phyloP scores from a whole-genome alignment of 139 green algal species.

The Chloropicon primus region DNA sequence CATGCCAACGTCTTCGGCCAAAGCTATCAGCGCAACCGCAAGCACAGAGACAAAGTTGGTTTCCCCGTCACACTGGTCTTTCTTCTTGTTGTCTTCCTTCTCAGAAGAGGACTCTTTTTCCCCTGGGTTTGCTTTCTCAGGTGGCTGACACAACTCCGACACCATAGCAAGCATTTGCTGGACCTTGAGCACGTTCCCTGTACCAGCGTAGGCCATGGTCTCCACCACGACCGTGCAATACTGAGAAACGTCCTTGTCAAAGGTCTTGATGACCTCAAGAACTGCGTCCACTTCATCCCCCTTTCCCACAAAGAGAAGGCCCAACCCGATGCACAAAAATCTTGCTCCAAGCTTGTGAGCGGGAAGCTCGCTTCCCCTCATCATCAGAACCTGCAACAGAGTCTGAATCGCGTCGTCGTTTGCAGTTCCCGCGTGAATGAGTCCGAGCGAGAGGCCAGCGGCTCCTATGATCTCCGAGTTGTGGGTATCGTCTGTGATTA shows the following conservation, averaged over 20 bases:
- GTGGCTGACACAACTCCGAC: constrained; percentile 66
- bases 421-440: constrained; percentile 71
- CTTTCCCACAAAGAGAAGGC: constrained; percentile 85
- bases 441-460: constrained; percentile 73
- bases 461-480: constrained; percentile 71
- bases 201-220: constrained; percentile 82
- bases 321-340: constrained; percentile 73
- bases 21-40: constrained; percentile 80
- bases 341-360: constrained; percentile 68
- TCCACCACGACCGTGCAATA: constrained; percentile 52
- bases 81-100: constrained; percentile 35
- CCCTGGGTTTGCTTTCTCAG: background rate
- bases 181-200: constrained; percentile 90
- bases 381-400: constrained; percentile 72
- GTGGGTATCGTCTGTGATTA: constrained; percentile 57
- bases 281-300: constrained; percentile 82
- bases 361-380: constrained; percentile 22
- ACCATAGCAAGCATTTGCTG: constrained; percentile 73
- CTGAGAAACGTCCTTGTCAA: constrained; percentile 57
- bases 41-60: constrained; percentile 63
- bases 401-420: constrained; percentile 61
- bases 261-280: constrained; percentile 79
- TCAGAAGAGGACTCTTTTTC: background rate
- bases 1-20: constrained; percentile 82
- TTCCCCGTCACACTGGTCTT: constrained; percentile 12